Conservation (phyloP, 1,284 basidiomycete species). For the Tylopilus sp. region DNA sequence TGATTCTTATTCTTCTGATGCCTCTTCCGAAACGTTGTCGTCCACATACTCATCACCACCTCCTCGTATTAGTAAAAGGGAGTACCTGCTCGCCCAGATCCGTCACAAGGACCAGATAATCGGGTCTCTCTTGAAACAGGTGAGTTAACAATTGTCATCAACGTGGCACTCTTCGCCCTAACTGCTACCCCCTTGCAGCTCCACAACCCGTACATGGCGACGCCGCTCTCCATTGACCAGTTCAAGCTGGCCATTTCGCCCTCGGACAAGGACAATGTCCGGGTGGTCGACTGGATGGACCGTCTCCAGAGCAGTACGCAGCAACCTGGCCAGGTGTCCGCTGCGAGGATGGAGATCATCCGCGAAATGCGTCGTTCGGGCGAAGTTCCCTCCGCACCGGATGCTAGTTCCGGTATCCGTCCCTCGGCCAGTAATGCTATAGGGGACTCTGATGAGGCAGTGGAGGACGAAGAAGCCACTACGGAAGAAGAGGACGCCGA, state of each 20-base stretch:
- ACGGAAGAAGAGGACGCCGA: slow-evolving; percentile 46
- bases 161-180: slow-evolving; percentile 8
- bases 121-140: slow-evolving; percentile 80
- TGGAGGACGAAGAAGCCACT: slow-evolving; percentile 38
- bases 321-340: slow-evolving; percentile 31
- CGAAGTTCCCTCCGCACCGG: slow-evolving; percentile 38
- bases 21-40: slow-evolving; percentile 39
- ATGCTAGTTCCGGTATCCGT: not conserved
- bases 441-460: slow-evolving; percentile 27
- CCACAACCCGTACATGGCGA: slow-evolving; percentile 78
- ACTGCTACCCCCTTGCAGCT: slow-evolving; percentile 52
- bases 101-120: slow-evolving; percentile 83
- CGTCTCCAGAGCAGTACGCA: slow-evolving; percentile 51
- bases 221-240: slow-evolving; percentile 75
- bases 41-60: slow-evolving; percentile 38
- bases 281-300: slow-evolving; percentile 75
- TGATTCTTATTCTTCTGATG: slow-evolving; percentile 21
- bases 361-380: slow-evolving; percentile 37
- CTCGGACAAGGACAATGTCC: slow-evolving; percentile 68
- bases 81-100: slow-evolving; percentile 80
- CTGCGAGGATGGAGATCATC: slow-evolving; percentile 38
- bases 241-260: slow-evolving; percentile 76
- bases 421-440: not conserved
- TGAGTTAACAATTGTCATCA: slow-evolving; percentile 39
- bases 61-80: slow-evolving; percentile 67